Conservation (phyloP, 768 basidiomycete species). For the Serendipita vermifera region DNA sequence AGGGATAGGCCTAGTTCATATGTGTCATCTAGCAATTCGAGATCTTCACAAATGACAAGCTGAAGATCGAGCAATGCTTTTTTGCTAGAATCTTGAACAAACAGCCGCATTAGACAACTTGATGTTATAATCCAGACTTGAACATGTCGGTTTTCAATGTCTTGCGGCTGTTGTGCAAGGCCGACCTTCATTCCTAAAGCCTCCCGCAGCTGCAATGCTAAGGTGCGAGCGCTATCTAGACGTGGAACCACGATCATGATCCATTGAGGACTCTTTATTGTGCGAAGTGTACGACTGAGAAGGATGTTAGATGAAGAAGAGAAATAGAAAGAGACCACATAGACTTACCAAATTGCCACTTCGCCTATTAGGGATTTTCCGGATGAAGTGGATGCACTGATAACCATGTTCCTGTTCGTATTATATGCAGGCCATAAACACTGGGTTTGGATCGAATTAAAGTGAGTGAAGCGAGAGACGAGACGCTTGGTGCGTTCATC, state of each 20-base stretch:
- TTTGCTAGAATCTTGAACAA: slow-evolving; percentile 19
- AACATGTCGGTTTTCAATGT: not conserved
- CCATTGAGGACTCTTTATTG: slow-evolving; percentile 35
- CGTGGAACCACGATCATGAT: slow-evolving; percentile 53
- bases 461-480: slow-evolving; percentile 34
- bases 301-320: slow-evolving; percentile 12
- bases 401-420: slow-evolving; percentile 50
- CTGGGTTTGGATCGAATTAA: slow-evolving; percentile 87
- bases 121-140: slow-evolving; percentile 46
- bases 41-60: slow-evolving; percentile 68
- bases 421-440: slow-evolving; percentile 69
- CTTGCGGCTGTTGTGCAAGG: not conserved
- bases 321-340: not conserved
- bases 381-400: slow-evolving; percentile 67
- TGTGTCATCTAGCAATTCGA: slow-evolving; percentile 65
- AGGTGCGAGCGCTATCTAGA: slow-evolving; percentile 12
- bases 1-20: slow-evolving; percentile 79
- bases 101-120: slow-evolving; percentile 34
- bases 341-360: slow-evolving; percentile 55
- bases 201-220: not conserved
- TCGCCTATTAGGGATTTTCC: slow-evolving; percentile 72
- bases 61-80: slow-evolving; percentile 33
- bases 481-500: not conserved
- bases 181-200: not conserved
- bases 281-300: slow-evolving; percentile 45